Conservation (phyloP, 192 early-diverging fungal species). For the Entomortierella beljakovae region DNA sequence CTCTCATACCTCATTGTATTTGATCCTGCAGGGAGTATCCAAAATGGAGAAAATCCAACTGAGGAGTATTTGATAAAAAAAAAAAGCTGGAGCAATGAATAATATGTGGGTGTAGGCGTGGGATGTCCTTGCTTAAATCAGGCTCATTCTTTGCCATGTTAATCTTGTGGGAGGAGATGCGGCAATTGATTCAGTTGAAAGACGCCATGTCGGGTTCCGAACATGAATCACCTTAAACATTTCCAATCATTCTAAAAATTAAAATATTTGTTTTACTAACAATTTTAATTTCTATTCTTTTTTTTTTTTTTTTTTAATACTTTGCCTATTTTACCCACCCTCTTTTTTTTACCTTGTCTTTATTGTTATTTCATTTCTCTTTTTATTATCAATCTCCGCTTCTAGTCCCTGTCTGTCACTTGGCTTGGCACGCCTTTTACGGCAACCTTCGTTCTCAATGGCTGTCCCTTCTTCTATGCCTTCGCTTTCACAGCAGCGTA, state of each 20-base stretch:
- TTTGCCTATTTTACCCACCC: too few relatives aligned
- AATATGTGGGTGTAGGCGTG: background rate
- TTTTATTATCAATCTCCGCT: background rate
- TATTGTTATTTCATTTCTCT: background rate
- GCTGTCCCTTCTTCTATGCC: conserved; percentile 19
- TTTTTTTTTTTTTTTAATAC: too few relatives aligned
- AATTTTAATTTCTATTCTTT: too few relatives aligned
- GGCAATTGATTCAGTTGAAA: too few relatives aligned
- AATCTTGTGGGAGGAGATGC: too few relatives aligned
- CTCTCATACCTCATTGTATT: background rate
- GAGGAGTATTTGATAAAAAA: background rate
- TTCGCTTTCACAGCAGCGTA: conserved; percentile 29
- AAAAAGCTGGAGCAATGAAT: background rate
- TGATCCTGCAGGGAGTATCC: background rate
- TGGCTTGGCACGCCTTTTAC: background rate
- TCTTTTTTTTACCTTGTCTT: background rate
- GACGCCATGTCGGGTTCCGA: too few relatives aligned
- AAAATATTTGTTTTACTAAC: too few relatives aligned
- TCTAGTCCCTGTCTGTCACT: background rate
- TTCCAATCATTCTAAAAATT: too few relatives aligned
- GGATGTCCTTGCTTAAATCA: background rate
- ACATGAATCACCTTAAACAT: too few relatives aligned
- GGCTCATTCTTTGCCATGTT: background rate
- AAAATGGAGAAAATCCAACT: background rate
- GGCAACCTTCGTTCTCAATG: conserved; percentile 14